Conservation (phyloP, 306 rosid species). For the Dryas drummondii region DNA sequence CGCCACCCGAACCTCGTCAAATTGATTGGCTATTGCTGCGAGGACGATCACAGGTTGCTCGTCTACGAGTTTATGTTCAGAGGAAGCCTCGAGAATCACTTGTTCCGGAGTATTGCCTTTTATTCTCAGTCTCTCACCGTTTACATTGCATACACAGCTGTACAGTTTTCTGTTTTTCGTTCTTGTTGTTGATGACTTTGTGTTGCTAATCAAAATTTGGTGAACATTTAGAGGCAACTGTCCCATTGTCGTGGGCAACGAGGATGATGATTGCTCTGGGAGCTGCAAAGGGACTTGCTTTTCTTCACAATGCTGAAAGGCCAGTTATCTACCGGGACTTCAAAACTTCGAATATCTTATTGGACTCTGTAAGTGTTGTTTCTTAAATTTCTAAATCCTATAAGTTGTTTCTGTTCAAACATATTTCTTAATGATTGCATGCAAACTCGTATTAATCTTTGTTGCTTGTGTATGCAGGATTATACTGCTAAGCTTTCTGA, state of each 20-base stretch:
- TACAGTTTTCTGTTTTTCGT: not conserved
- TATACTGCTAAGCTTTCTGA: constrained; percentile 97
- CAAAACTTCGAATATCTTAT: constrained; percentile 88
- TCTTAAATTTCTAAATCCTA: constrained; percentile 4
- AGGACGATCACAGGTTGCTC: constrained; percentile 93
- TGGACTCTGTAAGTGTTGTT: constrained; percentile 71
- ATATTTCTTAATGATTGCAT: constrained; percentile 3
- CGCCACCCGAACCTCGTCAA: constrained; percentile 97
- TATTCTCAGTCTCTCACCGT: too few relatives aligned
- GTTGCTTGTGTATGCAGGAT: constrained; percentile 53
- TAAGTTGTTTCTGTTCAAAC: not conserved
- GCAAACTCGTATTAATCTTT: constrained; percentile 14
- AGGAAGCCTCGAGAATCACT: constrained; percentile 94
- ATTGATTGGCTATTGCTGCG: constrained; percentile 97
- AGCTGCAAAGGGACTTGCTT: constrained; percentile 97
- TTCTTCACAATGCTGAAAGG: constrained; percentile 94
- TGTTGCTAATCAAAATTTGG: not conserved
- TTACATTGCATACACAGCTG: not conserved
- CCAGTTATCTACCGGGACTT: constrained; percentile 95
- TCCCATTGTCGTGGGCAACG: constrained; percentile 81
- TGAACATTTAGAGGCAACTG: constrained; percentile 57
- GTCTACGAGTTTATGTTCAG: constrained; percentile 98
- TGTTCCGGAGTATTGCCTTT: constrained; percentile 71
- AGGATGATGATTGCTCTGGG: constrained; percentile 97
- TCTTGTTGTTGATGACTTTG: not conserved